Evolutionary conservation across 352 stramenopile species (phyloP).

Genomic region (Phytophthora megakarya): DNA sequence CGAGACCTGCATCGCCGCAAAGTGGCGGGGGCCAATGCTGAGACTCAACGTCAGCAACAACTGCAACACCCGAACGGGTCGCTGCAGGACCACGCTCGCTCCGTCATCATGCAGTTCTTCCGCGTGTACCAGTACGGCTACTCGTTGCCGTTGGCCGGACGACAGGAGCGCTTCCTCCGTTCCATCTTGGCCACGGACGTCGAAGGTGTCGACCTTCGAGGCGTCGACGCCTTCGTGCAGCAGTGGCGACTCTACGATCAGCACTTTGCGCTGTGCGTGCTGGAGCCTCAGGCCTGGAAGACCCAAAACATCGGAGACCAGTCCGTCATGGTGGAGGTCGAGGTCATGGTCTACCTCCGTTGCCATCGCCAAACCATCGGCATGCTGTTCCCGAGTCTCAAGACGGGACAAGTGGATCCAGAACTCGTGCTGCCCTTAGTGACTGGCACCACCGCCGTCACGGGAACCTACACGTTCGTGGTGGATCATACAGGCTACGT

Average conservation of each 20-base stretch:
- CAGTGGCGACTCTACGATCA: constrained; percentile 39
- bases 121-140: constrained; percentile 38
- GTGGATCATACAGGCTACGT: constrained; percentile 34
- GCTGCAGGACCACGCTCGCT: constrained; percentile 25
- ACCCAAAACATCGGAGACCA: constrained; percentile 23
- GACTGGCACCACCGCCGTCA: constrained; percentile 26
- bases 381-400: constrained; percentile 36
- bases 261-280: constrained; percentile 25
- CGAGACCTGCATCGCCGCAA: constrained; percentile 25
- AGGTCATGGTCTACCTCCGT: constrained; percentile 39
- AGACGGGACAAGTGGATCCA: constrained; percentile 18
- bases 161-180: constrained; percentile 37
- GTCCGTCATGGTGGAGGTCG: constrained; percentile 32
- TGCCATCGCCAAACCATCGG: constrained; percentile 34
- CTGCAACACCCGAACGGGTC: constrained; percentile 14
- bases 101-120: constrained; percentile 38
- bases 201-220: constrained; percentile 19
- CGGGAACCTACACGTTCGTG: constrained; percentile 35
- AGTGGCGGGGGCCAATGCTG: constrained; percentile 2
- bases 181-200: constrained; percentile 34
- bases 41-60: constrained; percentile 19
- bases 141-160: constrained; percentile 13
- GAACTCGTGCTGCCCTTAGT: constrained; percentile 27
- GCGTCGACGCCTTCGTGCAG: constrained; percentile 33
- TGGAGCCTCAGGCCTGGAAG: constrained; percentile 36